Base-by-base conservation (phyloP, 2,329 filamentous ascomycete species). In the Fusarium torulosum region DNA sequence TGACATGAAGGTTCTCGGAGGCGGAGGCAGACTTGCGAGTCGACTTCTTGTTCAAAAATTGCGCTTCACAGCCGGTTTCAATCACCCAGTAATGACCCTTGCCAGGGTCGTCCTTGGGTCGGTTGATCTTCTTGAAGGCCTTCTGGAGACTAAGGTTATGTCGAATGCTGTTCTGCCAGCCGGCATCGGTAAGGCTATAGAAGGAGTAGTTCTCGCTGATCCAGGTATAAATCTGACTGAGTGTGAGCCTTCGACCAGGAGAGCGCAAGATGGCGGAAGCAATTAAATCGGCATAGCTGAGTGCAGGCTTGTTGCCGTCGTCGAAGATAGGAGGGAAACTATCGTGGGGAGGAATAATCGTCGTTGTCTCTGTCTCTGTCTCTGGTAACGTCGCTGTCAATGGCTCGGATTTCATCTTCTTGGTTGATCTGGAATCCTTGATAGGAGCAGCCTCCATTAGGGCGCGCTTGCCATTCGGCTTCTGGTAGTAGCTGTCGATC, bases 51-150 rank as follows among this genome's bases (percentile, higher is more conserved):
- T 95, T 96, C 79, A 97, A 86, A 77, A 97, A 98, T 70, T 93
- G 89, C 63, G 88, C 86, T 81, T 98, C 96, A 81, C 92, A 93
- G 19, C 95, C 95, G n/a, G 89, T 85, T 74, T 94, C 90, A 74
- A 99, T 97, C 42, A 90, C 88, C 96, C 96, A 98, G 81, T 98
- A 98, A 79, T 97, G 95, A 42, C 96, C 96, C 80, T 98, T 98
- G 73, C 96, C 96, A 4, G 95, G 94, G 74, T 98, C 96, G 76
- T 97, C 94, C 83, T 98, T 98, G 58, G 94, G 94, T 60, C 96
- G 88, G 79, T 97, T 94, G 75, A 97, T 91, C 81, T 98, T 98
- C 77, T 94, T 90, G 75, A 98, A 98, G 45, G 92, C 93, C 81
- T 98, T 98, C 84, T 97, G 97, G 43, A 99, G 84, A 75, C 94